These are phyloP conservation scores for Camillea tinctor DNA, from an alignment of 2,329 filamentous ascomycete species.

Conservation along the genomic window DNA sequence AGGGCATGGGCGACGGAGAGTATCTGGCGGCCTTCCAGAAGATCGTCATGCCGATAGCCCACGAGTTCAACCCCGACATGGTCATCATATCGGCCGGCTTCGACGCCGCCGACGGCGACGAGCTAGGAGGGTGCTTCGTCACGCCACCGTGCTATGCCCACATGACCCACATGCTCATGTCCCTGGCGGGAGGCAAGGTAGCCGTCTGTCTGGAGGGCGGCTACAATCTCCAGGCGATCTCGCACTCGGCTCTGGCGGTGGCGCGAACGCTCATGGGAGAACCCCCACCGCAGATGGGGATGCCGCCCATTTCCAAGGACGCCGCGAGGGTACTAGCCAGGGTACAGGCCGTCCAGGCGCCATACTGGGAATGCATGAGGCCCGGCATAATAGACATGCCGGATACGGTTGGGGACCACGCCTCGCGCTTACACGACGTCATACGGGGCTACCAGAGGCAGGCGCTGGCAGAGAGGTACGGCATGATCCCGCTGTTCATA, in stretches of 20 bases:
- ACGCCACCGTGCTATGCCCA: slow-evolving; percentile 90
- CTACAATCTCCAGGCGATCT: slow-evolving; percentile 92
- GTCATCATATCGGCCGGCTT: slow-evolving; percentile 96
- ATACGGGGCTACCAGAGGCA: slow-evolving; percentile 75
- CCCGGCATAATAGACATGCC: slow-evolving; percentile 59
- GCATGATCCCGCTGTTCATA: slow-evolving; percentile 79
- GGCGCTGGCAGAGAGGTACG: slow-evolving; percentile 66
- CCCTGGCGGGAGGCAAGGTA: slow-evolving; percentile 82
- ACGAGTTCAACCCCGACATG: slow-evolving; percentile 89
- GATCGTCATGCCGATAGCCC: slow-evolving; percentile 92
- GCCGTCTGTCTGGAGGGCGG: slow-evolving; percentile 93
- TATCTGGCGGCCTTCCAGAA: slow-evolving; percentile 96
- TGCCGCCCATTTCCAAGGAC: slow-evolving; percentile 57
- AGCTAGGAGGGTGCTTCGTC: slow-evolving; percentile 89
- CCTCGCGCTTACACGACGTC: slow-evolving; percentile 72
- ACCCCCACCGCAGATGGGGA: slow-evolving; percentile 65
- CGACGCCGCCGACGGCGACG: slow-evolving; percentile 90
- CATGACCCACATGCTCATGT: slow-evolving; percentile 99
- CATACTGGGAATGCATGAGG: slow-evolving; percentile 87
- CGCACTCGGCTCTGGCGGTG: slow-evolving; percentile 86
- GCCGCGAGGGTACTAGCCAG: slow-evolving; percentile 56
- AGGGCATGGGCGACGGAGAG: slow-evolving; percentile 91
- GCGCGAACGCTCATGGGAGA: slow-evolving; percentile 94
- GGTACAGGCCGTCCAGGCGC: slow-evolving; percentile 60
- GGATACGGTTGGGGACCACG: slow-evolving; percentile 51